Evolutionary conservation across 2,329 filamentous ascomycete species (phyloP), one percentile per base, ranked within the genome.

Genomic region (Aspergillus japonicus): DNA sequence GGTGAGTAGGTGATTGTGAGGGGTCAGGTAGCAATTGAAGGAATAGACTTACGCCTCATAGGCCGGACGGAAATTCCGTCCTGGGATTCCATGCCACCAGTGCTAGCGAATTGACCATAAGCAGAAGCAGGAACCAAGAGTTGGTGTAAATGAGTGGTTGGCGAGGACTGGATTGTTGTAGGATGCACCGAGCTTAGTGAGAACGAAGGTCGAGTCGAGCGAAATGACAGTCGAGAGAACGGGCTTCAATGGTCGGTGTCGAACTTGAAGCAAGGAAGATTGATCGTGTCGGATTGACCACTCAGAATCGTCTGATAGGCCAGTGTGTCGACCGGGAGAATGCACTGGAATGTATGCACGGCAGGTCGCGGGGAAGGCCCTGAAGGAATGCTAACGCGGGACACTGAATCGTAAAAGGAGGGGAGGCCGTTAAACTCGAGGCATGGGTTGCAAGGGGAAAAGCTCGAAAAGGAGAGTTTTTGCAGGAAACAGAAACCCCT

Each of bases 41-140:
- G 14, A 16, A 16, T 12, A 19, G n/a, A 79, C 87, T 74, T 85
- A 90, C 87, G 82, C 77, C 87, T 87, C 86, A 91, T 89, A 47
- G 82, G 79, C 69, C 83, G 85, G 73, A 84, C 73, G 71, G 85
- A 83, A 60, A 87, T 77, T 63, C 85, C 86, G 68, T 80, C 77
- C 68, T 76, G 73, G 73, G 71, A 74, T 66, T 77, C 75, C 77
- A 77, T 79, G 68, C 69, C 72, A 69, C 68, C 67, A 61, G 62
- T 65, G 33, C 63, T 59, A 51, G 64, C 62, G 56, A 63, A 59
- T 59, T 64, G 62, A 72, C 68, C 72, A 75, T 75, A 71, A 66
- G 71, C 65, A 64, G 52, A 47, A 64, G 35, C 47, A 19, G 21
- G 33, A 33, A 54, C 10, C 12, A 57, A 58, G 50, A 35, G 55